Conservation (phyloP, 2,329 filamentous ascomycete genomes). For the Scleromitrula shiraiana region DNA sequence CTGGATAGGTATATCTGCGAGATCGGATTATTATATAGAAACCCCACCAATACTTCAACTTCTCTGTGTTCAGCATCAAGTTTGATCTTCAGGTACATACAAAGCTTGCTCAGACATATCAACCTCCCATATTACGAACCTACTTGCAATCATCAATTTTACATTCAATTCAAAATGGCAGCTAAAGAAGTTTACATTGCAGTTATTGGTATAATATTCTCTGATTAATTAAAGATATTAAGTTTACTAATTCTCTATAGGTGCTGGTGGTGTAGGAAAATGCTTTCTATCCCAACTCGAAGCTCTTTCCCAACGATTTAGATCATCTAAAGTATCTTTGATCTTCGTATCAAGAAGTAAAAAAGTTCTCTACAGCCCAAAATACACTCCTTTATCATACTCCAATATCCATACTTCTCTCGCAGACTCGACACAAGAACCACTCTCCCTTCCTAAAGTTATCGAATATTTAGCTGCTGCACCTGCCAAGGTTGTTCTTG, state of each 20-base stretch:
- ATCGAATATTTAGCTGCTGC: constrained; percentile 70
- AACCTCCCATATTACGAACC: not conserved
- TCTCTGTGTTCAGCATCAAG: not conserved
- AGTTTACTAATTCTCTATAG: constrained; percentile 36
- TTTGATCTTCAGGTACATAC: not conserved
- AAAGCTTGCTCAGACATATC: not conserved
- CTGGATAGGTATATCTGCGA: no score
- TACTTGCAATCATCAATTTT: not conserved
- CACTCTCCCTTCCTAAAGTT: constrained; percentile 61
- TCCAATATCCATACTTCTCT: constrained; percentile 55
- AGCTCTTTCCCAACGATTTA: constrained; percentile 55
- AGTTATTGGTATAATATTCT: constrained; percentile 34
- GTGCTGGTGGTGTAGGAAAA: constrained; percentile 88
- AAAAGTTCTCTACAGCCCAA: constrained; percentile 67
- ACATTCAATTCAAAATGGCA: constrained; percentile 17
- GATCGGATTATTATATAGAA: constrained; percentile 7
- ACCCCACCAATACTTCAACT: not conserved
- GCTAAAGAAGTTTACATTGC: constrained; percentile 36
- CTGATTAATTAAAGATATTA: constrained; percentile 16
- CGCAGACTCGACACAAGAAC: constrained; percentile 52
- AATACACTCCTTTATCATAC: constrained; percentile 62
- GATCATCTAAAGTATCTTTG: constrained; percentile 60
- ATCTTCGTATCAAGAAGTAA: constrained; percentile 81
- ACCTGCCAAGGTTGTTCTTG: constrained; percentile 70
- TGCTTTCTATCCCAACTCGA: constrained; percentile 80